phyloP scores from a whole-genome alignment of 2,329 filamentous ascomycete genomes.

The Paraconiothyrium brasiliense region DNA sequence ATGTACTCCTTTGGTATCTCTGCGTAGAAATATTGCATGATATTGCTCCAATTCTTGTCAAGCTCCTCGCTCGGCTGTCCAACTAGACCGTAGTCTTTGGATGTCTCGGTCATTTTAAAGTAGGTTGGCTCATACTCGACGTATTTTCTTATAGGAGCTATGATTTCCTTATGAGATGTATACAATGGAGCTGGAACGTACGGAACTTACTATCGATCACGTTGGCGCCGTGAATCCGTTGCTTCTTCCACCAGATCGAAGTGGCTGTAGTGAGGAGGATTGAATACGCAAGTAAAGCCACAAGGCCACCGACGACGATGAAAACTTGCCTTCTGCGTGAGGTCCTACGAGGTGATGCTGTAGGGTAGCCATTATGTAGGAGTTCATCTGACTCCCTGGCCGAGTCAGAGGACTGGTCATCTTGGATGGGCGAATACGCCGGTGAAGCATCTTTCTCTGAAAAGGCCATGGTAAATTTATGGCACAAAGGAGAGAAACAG shows the following conservation, averaged over 20 bases:
- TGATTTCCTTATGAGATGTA: not conserved
- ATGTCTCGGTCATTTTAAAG: constrained; percentile 12
- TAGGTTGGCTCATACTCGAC: constrained; percentile 11
- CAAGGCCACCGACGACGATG: not conserved
- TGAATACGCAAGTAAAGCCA: constrained; percentile 1
- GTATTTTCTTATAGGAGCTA: constrained; percentile 6
- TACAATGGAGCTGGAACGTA: not conserved
- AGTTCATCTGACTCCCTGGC: constrained; percentile 10
- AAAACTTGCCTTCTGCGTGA: constrained; percentile 8
- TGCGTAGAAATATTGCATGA: constrained; percentile 14
- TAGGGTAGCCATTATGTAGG: constrained; percentile 6
- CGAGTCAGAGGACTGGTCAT: constrained; percentile 12
- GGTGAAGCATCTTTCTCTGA: constrained; percentile 9
- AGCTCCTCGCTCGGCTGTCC: constrained; percentile 11
- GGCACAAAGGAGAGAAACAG: not conserved
- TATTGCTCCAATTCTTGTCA: constrained; percentile 6
- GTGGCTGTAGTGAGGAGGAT: constrained; percentile 2
- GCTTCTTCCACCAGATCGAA: constrained; percentile 12
- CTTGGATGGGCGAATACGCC: constrained; percentile 7
- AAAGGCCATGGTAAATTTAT: not conserved
- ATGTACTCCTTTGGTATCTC: constrained; percentile 14
- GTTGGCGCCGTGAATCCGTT: constrained; percentile 7
- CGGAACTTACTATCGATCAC: constrained; percentile 8
- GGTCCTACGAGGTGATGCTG: not conserved
- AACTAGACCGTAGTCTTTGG: constrained; percentile 9